A percentile compares a stretch with the other conserved stretches of the same genome.
phyloP scores from a whole-genome alignment of 139 green algal genomes.

The Auxenochlorella pyrenoidosa region DNA sequence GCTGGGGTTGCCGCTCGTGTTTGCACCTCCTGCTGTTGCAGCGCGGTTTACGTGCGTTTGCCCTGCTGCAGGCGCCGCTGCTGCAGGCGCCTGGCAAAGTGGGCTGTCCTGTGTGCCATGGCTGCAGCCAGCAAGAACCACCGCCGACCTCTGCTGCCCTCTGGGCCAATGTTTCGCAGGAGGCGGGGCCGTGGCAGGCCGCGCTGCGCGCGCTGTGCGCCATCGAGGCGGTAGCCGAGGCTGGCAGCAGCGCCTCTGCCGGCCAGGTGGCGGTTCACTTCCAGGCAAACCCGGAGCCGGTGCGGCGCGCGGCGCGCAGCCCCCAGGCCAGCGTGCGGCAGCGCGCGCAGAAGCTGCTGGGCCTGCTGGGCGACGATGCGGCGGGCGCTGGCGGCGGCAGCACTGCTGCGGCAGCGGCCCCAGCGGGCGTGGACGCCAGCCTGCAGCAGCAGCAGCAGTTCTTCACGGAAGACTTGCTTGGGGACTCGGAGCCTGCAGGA shows the following conservation, averaged over 20 bases:
- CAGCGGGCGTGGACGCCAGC: background rate
- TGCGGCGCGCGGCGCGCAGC: conserved; percentile 43
- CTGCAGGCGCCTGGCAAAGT: too few species aligned
- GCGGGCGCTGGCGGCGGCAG: background rate
- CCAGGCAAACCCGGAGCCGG: conserved; percentile 58
- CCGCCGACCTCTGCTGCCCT: too few species aligned
- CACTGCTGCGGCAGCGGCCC: background rate
- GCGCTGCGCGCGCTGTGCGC: conserved; percentile 75
- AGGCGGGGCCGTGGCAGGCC: conserved; percentile 66
- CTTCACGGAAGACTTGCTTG: conserved; percentile 25
- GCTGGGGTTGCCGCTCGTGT: background rate
- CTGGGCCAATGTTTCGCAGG: conserved; percentile 31
- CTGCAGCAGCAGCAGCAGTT: conserved; percentile 35
- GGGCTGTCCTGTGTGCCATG: too few species aligned
- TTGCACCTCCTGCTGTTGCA: too few species aligned
- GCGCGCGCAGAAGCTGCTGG: conserved; percentile 51
- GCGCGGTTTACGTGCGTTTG: too few species aligned
- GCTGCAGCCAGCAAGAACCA: too few species aligned
- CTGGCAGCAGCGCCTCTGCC: conserved; percentile 55
- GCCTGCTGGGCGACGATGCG: conserved; percentile 41
- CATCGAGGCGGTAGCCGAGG: conserved; percentile 74
- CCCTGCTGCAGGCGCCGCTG: too few species aligned
- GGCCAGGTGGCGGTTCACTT: conserved; percentile 82
- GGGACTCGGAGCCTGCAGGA: background rate
- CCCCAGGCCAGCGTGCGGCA: conserved; percentile 62